Evolutionary conservation across 208 protist species (phyloP), one percentile per base, ranked within the genome.

Genomic region (Crithidia mellificae): DNA sequence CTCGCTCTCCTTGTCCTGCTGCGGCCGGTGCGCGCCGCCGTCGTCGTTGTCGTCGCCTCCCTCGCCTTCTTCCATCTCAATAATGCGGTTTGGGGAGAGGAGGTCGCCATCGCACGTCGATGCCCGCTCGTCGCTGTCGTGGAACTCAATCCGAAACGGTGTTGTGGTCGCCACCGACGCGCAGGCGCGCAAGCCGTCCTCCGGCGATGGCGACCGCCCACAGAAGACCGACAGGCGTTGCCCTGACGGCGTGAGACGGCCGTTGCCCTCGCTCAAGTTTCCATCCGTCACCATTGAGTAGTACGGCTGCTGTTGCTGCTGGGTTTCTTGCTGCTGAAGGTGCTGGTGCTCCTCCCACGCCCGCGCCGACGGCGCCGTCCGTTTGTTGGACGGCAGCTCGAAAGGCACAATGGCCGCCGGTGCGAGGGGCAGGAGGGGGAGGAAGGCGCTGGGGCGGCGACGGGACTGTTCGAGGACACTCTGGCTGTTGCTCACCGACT

Each of bases 261-360:
- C 58, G 3, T 24, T 20, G 12, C 14, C 11, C 6, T 55, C 34
- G 14, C 6, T 3, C 27, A 1, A 6, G 5, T 1, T 25, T 19
- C 43, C 41, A 14, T 24, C 38, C 2, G 39, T 24, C 2, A 19
- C n/a, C n/a, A 25, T 1, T 19, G 34, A 9, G 20, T 20, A 15
- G 19, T 39, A 38, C 36, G n/a, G 53, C 9, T 52, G 58, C 9
- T n/a, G n/a, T n/a, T n/a, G n/a, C n/a, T n/a, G n/a, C n/a, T n/a
- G n/a, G n/a, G n/a, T n/a, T n/a, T n/a, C n/a, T n/a, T 65, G 59
- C 29, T 55, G 46, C 34, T 63, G 68, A 15, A 46, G 41, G 22
- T 62, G 63, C 63, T 70, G 55, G 38, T 59, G 63, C 46, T 76
- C 63, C 39, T 76, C 63, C 70, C 70, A 76, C n/a, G 47, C 47